Evolutionary conservation across 352 stramenopile genomes (phyloP), one percentile per base, ranked within the genome.

Genomic region (Phytopythium chamaehyphon): DNA sequence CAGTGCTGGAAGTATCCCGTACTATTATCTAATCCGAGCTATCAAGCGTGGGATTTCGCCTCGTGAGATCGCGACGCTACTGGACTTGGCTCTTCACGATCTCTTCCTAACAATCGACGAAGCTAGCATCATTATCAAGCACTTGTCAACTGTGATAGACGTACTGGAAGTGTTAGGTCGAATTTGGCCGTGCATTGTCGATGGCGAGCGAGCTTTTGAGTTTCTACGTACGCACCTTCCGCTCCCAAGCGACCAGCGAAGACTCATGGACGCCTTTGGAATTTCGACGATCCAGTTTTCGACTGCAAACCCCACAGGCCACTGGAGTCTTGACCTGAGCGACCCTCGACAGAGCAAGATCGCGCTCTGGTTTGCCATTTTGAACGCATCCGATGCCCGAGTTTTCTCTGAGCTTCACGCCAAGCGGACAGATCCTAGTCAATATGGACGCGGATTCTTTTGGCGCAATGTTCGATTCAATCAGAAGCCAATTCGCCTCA

Each of bases 391-490:
- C 15, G 71, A 88, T 19, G 66, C 65, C 4, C 40, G 40, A 0
- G 24, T 60, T 6, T 45, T 70, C 2, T 18, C 46, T 0, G 67
- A 71, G 21, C 55, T 64, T 23, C 66, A 83, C 49, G 52, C 72
- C 0, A 83, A 76, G 38, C 74, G 72, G 10, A 82, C 70, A 3
- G 77, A 88, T 55, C 73, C 61, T 40, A 78, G 73, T 39, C 79
- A 90, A 40, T 83, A 73, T 37, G 76, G 74, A 12, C 76, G 69
- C 33, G 72, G 61, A 0, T 75, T 62, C 52, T 71, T 75, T 51
- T 90, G 76, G 73, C 79, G 79, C 36, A 90, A 90, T 33, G 74
- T 62, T 18, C 64, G 63, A 31, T 84, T 80, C 60, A 88, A 88
- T 48, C 67, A 78, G 19, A 73, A 82, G 19, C 38, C 53, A 1